Evolutionary conservation across 495 filamentous ascomycete genomes (phyloP).

Genomic region (Chaetomidium leptoderma): DNA sequence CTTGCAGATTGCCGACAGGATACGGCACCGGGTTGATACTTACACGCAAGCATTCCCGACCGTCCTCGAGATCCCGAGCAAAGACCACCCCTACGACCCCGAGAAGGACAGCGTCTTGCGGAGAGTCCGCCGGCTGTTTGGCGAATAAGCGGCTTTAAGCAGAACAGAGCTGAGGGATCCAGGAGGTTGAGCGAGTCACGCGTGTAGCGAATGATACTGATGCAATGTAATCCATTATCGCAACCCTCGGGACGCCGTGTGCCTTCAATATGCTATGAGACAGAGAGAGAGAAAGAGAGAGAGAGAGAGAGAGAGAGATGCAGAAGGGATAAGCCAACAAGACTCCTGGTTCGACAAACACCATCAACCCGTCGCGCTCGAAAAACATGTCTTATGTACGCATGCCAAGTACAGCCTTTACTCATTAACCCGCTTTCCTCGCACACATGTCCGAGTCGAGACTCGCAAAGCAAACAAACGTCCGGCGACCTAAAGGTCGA

Average conservation of each 20-base stretch:
- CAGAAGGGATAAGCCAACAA: background rate
- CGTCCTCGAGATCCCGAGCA: constrained; percentile 92
- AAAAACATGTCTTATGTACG: constrained; percentile 3
- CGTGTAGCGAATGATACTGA: constrained; percentile 1
- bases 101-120: constrained; percentile 98
- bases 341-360: constrained; percentile 9
- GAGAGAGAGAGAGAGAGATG: constrained; percentile 9
- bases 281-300: constrained; percentile 5
- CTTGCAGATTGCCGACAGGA: constrained; percentile 83
- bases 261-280: constrained; percentile 19
- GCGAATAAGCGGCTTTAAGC: constrained; percentile 57
- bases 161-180: background rate
- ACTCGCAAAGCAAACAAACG: background rate
- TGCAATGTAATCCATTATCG: constrained; percentile 17
- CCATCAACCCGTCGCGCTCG: background rate
- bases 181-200: background rate
- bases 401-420: constrained; percentile 16
- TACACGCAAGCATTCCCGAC: constrained; percentile 72
- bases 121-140: constrained; percentile 85
- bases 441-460: background rate
- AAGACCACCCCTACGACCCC: constrained; percentile 98
- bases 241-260: constrained; percentile 18
- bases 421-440: background rate
- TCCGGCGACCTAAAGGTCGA: constrained; percentile 26
- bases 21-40: constrained; percentile 72